phyloP scores from a whole-genome alignment of 177 flowering plant genomes.

The Vitis hybrid region DNA sequence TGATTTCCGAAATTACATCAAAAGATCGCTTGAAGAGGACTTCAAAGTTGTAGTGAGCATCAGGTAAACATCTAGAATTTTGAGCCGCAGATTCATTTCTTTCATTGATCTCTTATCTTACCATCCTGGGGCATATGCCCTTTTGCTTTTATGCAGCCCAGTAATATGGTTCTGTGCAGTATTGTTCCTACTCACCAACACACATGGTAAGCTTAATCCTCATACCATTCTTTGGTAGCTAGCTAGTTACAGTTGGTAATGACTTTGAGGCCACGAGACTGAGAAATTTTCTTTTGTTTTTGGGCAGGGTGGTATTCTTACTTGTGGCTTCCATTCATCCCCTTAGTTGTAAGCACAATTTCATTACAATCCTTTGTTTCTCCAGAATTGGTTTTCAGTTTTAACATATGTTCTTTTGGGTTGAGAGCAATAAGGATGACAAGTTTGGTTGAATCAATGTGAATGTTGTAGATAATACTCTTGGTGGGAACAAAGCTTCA shows the following conservation, averaged over 20 bases:
- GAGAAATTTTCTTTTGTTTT: neutral
- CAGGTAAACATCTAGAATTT: conserved; percentile 22
- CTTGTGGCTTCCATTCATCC: conserved; percentile 54
- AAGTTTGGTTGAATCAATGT: too few species aligned
- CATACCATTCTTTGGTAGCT: too few species aligned
- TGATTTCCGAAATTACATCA: conserved; percentile 66
- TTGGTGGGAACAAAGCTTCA: conserved; percentile 66
- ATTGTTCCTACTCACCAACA: conserved; percentile 50
- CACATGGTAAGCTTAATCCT: conserved; percentile 42
- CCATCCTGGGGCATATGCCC: too few species aligned
- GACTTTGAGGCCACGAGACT: neutral
- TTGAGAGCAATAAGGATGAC: neutral
- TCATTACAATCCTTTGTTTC: neutral
- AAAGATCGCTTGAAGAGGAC: conserved; percentile 69
- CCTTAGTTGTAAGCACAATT: conserved; percentile 42
- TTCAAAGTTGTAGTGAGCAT: conserved; percentile 76
- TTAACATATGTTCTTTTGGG: neutral
- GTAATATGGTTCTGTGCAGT: conserved; percentile 60
- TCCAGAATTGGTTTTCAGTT: neutral
- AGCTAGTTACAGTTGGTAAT: neutral
- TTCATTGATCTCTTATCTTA: neutral
- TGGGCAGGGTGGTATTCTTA: conserved; percentile 43
- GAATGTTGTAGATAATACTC: conserved; percentile 44
- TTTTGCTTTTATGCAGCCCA: conserved; percentile 40
- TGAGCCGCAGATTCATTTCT: too few species aligned